Evolutionary conservation across 148 eudicot genomes (phyloP), one percentile per base, ranked within the genome.

Genomic region (Chenopodium berlandieri): DNA sequence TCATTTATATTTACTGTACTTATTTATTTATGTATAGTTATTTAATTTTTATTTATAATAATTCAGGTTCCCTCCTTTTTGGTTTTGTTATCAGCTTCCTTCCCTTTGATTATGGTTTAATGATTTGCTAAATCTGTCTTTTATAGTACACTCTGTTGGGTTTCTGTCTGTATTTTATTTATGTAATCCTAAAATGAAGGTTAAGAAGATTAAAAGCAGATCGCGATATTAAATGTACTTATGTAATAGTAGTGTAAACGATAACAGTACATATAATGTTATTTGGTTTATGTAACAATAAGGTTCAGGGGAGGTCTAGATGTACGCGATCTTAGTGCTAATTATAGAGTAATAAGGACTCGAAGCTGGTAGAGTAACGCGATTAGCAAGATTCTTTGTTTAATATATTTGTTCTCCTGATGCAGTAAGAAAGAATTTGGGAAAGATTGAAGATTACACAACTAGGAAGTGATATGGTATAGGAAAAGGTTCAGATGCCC

Each of bases 41-140:
- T 32, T 34, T 9, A 13, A 20, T 73, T 11, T 3, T 9, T 23
- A 1, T 72, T 44, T 34, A n/a, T 73, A 12, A 46, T 3, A 64
- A 83, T 78, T 87, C 78, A 86, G 84, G 44, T 82, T 83, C 77
- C 85, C 76, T 84, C 78, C 80, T 84, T 89, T 87, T 77, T 85
- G 82, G 84, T 78, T 82, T 84, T 66, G 83, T 77, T 79, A 84
- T 78, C 80, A 25, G 76, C 73, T 87, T 85, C 56, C 73, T 84
- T 75, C 73, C 80, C 79, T 74, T 71, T 75, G 30, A 52, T 80
- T 9, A 32, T 34, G 50, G 32, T 50, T 54, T 20, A 27, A 30
- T 34, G 1, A 50, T 67, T 25, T 71, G 31, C 31, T 40, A 63
- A 47, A 46, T 27, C 67, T 78, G 70, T 31, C 48, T 68, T 25